Percentiles rank a stretch among this genome's conserved stretches.
These are phyloP conservation scores for Elsinoe perseae DNA, from an alignment of 2,329 filamentous ascomycete genomes.

Conservation along the genomic window DNA sequence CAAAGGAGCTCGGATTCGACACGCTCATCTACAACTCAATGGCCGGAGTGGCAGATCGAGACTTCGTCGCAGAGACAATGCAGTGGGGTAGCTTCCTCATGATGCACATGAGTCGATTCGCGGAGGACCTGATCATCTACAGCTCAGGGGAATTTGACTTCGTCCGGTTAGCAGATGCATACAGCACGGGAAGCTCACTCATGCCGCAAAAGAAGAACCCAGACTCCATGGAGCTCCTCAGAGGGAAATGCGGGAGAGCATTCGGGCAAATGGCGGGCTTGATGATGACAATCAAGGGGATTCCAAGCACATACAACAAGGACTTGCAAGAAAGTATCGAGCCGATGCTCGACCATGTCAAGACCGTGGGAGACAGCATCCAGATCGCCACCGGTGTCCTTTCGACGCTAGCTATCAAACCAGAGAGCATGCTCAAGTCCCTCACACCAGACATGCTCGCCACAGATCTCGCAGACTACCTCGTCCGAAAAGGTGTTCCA, in stretches of 20 bases:
- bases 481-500: conserved; percentile 60
- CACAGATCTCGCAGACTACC: conserved; percentile 58
- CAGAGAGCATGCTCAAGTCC: conserved; percentile 69
- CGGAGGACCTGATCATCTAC: conserved; percentile 82
- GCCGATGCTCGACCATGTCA: conserved; percentile 75
- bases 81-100: conserved; percentile 73
- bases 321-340: conserved; percentile 84
- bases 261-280: conserved; percentile 78
- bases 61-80: conserved; percentile 75
- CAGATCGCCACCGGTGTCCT: conserved; percentile 77
- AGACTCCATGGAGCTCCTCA: conserved; percentile 64
- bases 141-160: conserved; percentile 69
- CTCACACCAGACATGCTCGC: conserved; percentile 80
- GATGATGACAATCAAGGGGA: conserved; percentile 67
- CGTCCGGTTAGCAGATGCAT: conserved; percentile 67
- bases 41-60: conserved; percentile 65
- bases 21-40: conserved; percentile 69
- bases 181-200: conserved; percentile 65
- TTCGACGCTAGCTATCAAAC: conserved; percentile 59
- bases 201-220: conserved; percentile 85
- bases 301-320: conserved; percentile 82
- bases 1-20: conserved; percentile 72
- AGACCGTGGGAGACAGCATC: conserved; percentile 72
- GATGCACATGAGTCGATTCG: conserved; percentile 71
- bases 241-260: conserved; percentile 67